Evolutionary conservation across 148 eudicot genomes (phyloP), one percentile per base, ranked within the genome.

Genomic region (Nepenthes mirabilis): DNA sequence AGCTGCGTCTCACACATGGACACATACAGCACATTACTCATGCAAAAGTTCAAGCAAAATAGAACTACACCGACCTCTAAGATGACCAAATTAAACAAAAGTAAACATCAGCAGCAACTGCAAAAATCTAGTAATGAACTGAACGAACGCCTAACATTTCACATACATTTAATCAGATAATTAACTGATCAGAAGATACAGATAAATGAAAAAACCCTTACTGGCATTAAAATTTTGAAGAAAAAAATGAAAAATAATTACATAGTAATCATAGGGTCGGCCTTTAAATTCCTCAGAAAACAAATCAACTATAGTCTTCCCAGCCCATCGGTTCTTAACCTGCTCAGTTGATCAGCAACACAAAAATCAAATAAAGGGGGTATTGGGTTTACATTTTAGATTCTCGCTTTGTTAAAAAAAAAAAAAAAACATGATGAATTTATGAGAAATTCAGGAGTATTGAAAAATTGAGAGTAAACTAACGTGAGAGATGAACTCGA

Each of bases 401-500:
- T 40, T 8, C 45, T 40, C 8, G 4, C 45, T 40, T 40, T 3
- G 4, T 40, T 40, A 40, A 40, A 40, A 40, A 63, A 5, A 36
- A 33, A 34, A 33, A 32, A 12, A 56, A 56, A 33, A 32, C 11
- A 5, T 9, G 2, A 34, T 8, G 10, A 52, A 37, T 34, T 40
- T n/a, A 23, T 23, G 23, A 23, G 23, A 23, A 23, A 23, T 23
- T 23, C 23, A 23, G 23, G 23, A 23, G 23, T 23, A 23, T 23
- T 23, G 23, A 23, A 23, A 23, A 23, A 23, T 23, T 23, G 23
- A 23, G 23, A 23, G 23, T 23, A 23, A 23, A 80, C 86, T 62
- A 63, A 93, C 99, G 68, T 93, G 96, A 64, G 87, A 79, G 55
- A 93, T 86, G 83, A 93, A 93, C 83, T 93, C 96, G 75, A 88